These are phyloP conservation scores for Ophiosphaerella korrae DNA, from an alignment of 2,329 filamentous ascomycete genomes.

Conservation along the genomic window DNA sequence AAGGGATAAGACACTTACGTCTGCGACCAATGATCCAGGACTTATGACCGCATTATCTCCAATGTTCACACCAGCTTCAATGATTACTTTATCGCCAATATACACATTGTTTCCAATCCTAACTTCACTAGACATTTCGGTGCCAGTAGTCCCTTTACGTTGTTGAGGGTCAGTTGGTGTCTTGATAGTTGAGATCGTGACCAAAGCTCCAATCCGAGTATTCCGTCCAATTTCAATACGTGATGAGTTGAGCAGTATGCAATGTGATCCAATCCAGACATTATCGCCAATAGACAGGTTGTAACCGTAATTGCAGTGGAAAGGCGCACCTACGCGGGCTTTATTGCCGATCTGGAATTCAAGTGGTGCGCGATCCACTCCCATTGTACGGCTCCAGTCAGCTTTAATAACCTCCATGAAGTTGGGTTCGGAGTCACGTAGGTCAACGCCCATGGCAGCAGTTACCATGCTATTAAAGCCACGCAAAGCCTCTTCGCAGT, in stretches of 20 bases:
- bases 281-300: constrained; percentile 87
- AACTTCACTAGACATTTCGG: constrained; percentile 72
- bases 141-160: constrained; percentile 73
- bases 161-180: constrained; percentile 73
- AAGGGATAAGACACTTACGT: too few relatives aligned
- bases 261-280: constrained; percentile 78
- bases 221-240: constrained; percentile 65
- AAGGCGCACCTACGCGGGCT: constrained; percentile 82
- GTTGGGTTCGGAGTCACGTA: too few relatives aligned
- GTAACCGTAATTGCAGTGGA: constrained; percentile 92
- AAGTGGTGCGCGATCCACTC: not conserved
- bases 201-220: constrained; percentile 73
- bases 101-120: constrained; percentile 52
- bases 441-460: too few relatives aligned
- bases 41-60: constrained; percentile 58
- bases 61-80: constrained; percentile 61
- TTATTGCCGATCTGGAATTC: constrained; percentile 70
- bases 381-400: too few relatives aligned
- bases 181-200: constrained; percentile 79
- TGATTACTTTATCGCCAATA: constrained; percentile 66
- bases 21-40: constrained; percentile 57
- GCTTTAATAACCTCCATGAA: too few relatives aligned
- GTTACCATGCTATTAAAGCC: too few relatives aligned
- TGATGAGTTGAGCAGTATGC: constrained; percentile 81
- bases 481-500: not conserved